Evolutionary conservation across 805 yeast species (phyloP).

Genomic region (Teunomyces stri): DNA sequence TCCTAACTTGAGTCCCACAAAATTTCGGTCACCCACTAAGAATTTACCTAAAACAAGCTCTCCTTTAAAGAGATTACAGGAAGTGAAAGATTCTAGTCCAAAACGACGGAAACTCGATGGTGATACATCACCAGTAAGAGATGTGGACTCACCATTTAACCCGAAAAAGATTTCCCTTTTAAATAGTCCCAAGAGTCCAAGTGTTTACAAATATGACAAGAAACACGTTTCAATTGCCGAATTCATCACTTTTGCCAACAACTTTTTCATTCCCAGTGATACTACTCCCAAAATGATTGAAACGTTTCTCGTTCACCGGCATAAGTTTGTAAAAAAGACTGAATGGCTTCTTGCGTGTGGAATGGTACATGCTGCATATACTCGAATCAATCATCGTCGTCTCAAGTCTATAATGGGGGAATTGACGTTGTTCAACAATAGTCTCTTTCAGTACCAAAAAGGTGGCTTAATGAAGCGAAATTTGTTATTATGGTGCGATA

Average conservation of each 20-base stretch:
- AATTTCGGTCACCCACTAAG: conserved; percentile 17
- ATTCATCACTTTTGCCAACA: conserved; percentile 52
- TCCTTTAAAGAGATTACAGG: conserved; percentile 36
- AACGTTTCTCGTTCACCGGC: conserved; percentile 49
- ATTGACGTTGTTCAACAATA: conserved; percentile 46
- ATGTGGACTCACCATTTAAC: conserved; percentile 27
- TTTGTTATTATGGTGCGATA: conserved; percentile 49
- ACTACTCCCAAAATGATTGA: conserved; percentile 50
- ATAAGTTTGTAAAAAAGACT: conserved; percentile 50
- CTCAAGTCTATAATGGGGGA: conserved; percentile 49
- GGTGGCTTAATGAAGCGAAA: conserved; percentile 53
- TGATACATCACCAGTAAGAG: conserved; percentile 11
- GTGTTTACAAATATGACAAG: conserved; percentile 14
- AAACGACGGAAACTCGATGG: conserved; percentile 5
- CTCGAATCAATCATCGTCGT: conserved; percentile 49
- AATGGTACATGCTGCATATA: conserved; percentile 55
- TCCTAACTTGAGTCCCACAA: background rate
- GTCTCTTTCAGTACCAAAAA: conserved; percentile 50
- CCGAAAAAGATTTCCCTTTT: conserved; percentile 12
- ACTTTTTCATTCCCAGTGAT: conserved; percentile 58
- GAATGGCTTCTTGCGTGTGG: conserved; percentile 75
- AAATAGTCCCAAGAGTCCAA: conserved; percentile 10
- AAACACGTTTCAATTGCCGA: conserved; percentile 32
- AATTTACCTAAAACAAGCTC: conserved; percentile 33
- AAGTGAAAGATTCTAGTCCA: conserved; percentile 12